phyloP scores from a whole-genome alignment of 2,329 filamentous ascomycete genomes.

The Cercospora janseana region DNA sequence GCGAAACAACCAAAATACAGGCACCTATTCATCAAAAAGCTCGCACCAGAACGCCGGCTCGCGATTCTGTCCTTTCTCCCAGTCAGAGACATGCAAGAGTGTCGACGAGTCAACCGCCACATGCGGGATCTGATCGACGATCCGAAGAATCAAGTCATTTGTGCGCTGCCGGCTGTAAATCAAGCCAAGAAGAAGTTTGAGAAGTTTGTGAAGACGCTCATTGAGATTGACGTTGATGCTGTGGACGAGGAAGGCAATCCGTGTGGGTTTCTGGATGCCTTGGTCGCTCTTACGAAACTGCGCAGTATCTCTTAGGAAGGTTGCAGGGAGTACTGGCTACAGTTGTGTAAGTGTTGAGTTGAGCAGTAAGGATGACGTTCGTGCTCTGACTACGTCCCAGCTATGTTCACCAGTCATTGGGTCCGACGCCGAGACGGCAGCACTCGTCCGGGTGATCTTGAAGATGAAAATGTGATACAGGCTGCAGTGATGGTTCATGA shows the following conservation, averaged over 20 bases:
- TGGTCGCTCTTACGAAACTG: not conserved
- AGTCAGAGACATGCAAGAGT: slow-evolving; percentile 5
- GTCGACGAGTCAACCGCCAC: slow-evolving; percentile 4
- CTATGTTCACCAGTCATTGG: not conserved
- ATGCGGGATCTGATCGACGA: slow-evolving; percentile 8
- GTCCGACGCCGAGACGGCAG: too few species aligned
- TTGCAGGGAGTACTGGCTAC: not conserved
- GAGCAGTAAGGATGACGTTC: not conserved
- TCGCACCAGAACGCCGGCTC: slow-evolving; percentile 8
- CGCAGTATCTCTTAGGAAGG: not conserved
- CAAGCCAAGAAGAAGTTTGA: not conserved
- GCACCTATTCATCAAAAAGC: not conserved
- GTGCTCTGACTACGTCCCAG: too few species aligned
- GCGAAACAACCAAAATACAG: not conserved
- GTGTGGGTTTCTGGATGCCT: slow-evolving; percentile 3
- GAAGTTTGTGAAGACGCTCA: not conserved
- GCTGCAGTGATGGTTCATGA: too few species aligned
- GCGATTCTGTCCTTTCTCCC: not conserved
- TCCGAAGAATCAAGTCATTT: slow-evolving; percentile 1
- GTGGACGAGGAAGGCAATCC: not conserved
- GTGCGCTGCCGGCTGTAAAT: not conserved
- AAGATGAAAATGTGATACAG: too few species aligned
- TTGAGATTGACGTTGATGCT: not conserved
- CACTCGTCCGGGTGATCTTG: too few species aligned
- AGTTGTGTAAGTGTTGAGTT: not conserved